These are phyloP conservation scores for Aspergillus diversus DNA, from an alignment of 495 filamentous ascomycete species.

Conservation along the genomic window DNA sequence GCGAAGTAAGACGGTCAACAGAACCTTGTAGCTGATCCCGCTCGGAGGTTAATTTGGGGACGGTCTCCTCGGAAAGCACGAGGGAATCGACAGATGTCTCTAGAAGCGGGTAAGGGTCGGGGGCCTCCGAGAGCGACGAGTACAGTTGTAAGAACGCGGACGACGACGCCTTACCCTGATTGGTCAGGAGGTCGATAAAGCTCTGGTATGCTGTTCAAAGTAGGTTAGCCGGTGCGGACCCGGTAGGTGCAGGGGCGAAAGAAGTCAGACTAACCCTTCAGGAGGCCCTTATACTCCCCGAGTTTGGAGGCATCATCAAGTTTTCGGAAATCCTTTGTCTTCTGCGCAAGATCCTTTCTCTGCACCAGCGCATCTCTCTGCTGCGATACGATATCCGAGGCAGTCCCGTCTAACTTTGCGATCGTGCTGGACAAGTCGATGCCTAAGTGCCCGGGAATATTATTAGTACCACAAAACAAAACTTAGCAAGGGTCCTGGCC, in stretches of 20 bases:
- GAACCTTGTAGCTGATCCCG: slow-evolving; percentile 82
- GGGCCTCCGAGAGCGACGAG: slow-evolving; percentile 89
- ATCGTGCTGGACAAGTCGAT: slow-evolving; percentile 87
- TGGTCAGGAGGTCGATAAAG: slow-evolving; percentile 95
- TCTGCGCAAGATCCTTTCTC: slow-evolving; percentile 94
- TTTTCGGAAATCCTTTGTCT: slow-evolving; percentile 97
- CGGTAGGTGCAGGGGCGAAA: slow-evolving; percentile 8
- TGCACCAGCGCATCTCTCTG: slow-evolving; percentile 92
- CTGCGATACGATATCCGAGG: slow-evolving; percentile 88
- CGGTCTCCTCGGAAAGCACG: slow-evolving; percentile 83
- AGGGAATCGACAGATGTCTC: slow-evolving; percentile 96
- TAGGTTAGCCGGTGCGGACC: slow-evolving; percentile 12
- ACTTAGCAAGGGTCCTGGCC: background rate
- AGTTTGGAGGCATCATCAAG: slow-evolving; percentile 90
- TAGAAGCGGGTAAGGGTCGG: slow-evolving; percentile 93
- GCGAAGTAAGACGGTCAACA: slow-evolving; percentile 80
- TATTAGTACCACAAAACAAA: slow-evolving; percentile 32
- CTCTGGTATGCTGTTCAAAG: slow-evolving; percentile 79
- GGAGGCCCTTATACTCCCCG: slow-evolving; percentile 79
- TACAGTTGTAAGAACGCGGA: slow-evolving; percentile 91
- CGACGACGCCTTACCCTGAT: slow-evolving; percentile 88
- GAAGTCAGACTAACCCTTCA: slow-evolving; percentile 66
- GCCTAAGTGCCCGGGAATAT: slow-evolving; percentile 49
- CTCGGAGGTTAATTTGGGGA: slow-evolving; percentile 84
- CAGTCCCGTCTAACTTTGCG: slow-evolving; percentile 85